Evolutionary conservation across 2,329 filamentous ascomycete species (phyloP), one percentile per base, ranked within the genome.

Genomic region (Fusarium duplospermum): DNA sequence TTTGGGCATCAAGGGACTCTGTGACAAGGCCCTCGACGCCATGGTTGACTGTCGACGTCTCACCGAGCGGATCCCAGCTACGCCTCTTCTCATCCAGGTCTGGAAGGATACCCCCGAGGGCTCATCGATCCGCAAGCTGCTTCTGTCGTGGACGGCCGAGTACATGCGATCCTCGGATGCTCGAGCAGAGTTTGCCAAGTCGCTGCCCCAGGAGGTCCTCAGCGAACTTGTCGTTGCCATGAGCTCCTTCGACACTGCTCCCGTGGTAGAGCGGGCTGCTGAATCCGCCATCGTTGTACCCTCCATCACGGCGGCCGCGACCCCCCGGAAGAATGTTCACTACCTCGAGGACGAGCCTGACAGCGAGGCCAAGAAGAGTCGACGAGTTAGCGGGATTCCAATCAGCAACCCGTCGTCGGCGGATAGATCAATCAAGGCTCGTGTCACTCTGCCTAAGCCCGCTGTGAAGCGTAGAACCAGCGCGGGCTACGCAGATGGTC

Each of bases 91-190:
- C 7, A 87, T 91, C 1, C 86, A 89, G 74, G 89, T 90, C 8
- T 92, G 90, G 89, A 86, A 88, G 58, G 89, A 91, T 61, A 91
- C 89, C 0, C 89, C 89, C 0, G 88, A 89, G 72, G 89, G 89
- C 10, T 91, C 89, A 4, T 86, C 88, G 1, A 88, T 92, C 58
- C 86, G 90, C 42, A 84, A 85, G 69, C 86, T 92, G 40, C 85
- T 92, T 16, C 82, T 91, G 4, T 86, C 84, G 13, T 92, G 90
- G 90, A 88, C 89, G 2, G 89, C 89, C 29, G 90, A 92, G 79
- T 91, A 91, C 74, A 90, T 91, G 82, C 83, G 88, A 47, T 87
- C 87, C 0, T 90, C 89, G 4, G 86, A 89, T 24, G 84, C 85
- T 2, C 85, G 89, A 20, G 84, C 87, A 10, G 88, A 89, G 69